Percentiles rank a stretch among this genome's conserved stretches.
These are phyloP conservation scores for Wickerhamomyces sp. DNA, from an alignment of 1,139 yeast species.

Conservation along the genomic window DNA sequence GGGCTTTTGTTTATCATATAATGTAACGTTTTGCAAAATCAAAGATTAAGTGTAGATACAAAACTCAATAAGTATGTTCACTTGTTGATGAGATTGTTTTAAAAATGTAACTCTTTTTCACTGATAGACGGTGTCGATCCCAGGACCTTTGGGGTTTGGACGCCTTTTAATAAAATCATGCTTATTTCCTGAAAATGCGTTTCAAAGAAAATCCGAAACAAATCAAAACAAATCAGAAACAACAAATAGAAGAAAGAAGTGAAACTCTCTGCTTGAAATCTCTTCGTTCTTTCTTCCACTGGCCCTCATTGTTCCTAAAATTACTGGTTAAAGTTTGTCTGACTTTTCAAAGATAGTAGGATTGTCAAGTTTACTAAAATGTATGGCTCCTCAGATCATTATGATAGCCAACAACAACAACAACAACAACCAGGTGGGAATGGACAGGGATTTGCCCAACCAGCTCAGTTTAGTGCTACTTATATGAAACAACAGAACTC, in stretches of 20 bases:
- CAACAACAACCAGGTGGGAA: conserved; percentile 23
- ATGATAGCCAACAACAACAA: conserved; percentile 20
- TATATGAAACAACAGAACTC: conserved; percentile 34
- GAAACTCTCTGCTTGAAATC: too few relatives aligned
- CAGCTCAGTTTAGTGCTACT: conserved; percentile 29
- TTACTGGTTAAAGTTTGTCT: neutral
- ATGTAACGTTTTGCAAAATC: conserved; percentile 8
- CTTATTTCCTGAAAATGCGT: neutral
- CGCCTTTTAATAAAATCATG: too few relatives aligned
- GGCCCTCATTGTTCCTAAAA: neutral
- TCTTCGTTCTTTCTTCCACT: neutral
- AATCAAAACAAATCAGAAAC: neutral
- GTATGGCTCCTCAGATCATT: conserved; percentile 15
- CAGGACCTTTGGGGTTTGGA: too few relatives aligned
- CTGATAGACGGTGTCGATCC: neutral
- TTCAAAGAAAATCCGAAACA: neutral
- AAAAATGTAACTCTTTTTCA: neutral
- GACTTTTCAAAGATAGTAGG: too few relatives aligned
- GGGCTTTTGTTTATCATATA: conserved; percentile 24
- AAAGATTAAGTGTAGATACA: neutral
- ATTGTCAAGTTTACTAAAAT: neutral
- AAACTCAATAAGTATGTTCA: too few relatives aligned
- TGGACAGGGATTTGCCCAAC: conserved; percentile 20
- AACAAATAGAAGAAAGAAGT: too few relatives aligned
- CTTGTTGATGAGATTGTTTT: too few relatives aligned